Evolutionary conservation across 179 eudicot species (phyloP).

Genomic region (Beta macrorhiza): DNA sequence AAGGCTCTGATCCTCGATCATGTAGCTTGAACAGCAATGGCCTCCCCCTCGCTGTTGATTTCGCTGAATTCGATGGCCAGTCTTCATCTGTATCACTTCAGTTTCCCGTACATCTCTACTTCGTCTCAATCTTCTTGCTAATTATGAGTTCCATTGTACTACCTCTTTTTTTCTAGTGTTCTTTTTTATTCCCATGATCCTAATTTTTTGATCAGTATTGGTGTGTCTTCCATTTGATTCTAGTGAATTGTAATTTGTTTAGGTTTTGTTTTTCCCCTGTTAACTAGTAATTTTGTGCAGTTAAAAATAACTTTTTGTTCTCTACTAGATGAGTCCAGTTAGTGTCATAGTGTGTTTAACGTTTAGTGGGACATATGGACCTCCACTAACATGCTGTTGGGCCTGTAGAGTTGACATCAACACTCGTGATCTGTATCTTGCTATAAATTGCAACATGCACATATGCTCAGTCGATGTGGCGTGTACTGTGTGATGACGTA

Average conservation of each 20-base stretch:
- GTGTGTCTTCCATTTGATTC: not conserved
- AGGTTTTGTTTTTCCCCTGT: not conserved
- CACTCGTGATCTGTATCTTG: too few species aligned
- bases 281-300: not conserved
- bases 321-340: not conserved
- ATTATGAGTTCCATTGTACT: constrained; percentile 28
- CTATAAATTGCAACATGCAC: not conserved
- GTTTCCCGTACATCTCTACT: constrained; percentile 17
- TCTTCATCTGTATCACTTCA: constrained; percentile 35
- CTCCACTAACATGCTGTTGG: too few species aligned
- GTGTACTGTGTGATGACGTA: not conserved
- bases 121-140: constrained; percentile 28
- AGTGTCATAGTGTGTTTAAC: not conserved
- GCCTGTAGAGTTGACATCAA: too few species aligned
- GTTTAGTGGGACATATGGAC: too few species aligned
- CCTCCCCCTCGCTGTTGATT: constrained; percentile 85
- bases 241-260: constrained; percentile 4
- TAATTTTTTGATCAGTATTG: not conserved
- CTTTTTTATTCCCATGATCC: not conserved
- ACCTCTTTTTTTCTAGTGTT: constrained; percentile 8
- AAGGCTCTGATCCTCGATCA: constrained; percentile 47
- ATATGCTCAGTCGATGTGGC: not conserved
- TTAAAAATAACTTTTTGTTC: not conserved
- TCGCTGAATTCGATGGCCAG: constrained; percentile 53
- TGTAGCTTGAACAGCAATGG: constrained; percentile 74